phyloP scores from a whole-genome alignment of 345 rosid species.

The Aquilaria malaccensis region DNA sequence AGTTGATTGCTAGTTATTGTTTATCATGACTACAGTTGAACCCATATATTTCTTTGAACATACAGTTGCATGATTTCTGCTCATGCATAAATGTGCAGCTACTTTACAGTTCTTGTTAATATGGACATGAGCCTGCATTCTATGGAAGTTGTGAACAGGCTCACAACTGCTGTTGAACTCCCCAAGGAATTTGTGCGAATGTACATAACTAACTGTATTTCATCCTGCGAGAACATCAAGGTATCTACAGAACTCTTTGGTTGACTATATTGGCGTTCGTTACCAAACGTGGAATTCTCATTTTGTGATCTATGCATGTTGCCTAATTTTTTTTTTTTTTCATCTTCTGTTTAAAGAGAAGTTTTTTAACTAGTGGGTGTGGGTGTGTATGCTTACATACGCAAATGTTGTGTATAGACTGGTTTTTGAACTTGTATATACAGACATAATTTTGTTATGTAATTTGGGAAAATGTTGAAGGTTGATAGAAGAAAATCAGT shows the following conservation, averaged over 20 bases:
- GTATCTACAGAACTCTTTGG: constrained; percentile 21
- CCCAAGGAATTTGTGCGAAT: constrained; percentile 85
- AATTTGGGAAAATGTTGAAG: too few relatives aligned
- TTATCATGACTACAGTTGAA: constrained; percentile 6
- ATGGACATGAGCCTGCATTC: constrained; percentile 99
- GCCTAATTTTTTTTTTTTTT: too few relatives aligned
- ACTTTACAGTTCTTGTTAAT: constrained; percentile 76
- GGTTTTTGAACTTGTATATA: too few relatives aligned
- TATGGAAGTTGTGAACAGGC: constrained; percentile 99
- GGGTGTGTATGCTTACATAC: constrained; percentile 4
- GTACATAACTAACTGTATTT: constrained; percentile 94
- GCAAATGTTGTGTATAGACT: neutral
- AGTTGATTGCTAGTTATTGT: neutral
- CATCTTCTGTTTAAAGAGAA: too few relatives aligned
- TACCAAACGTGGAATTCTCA: neutral
- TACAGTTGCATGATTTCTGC: constrained; percentile 7
- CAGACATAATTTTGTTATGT: too few relatives aligned
- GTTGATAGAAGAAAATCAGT: too few relatives aligned
- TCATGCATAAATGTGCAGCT: constrained; percentile 37
- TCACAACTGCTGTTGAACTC: constrained; percentile 87
- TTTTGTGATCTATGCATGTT: constrained; percentile 1
- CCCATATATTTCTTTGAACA: neutral
- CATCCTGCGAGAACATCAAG: constrained; percentile 90
- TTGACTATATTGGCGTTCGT: too few relatives aligned
- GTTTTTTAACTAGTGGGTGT: neutral